phyloP scores from a whole-genome alignment of 2,329 filamentous ascomycete species.

The Leptographium wingfieldii region DNA sequence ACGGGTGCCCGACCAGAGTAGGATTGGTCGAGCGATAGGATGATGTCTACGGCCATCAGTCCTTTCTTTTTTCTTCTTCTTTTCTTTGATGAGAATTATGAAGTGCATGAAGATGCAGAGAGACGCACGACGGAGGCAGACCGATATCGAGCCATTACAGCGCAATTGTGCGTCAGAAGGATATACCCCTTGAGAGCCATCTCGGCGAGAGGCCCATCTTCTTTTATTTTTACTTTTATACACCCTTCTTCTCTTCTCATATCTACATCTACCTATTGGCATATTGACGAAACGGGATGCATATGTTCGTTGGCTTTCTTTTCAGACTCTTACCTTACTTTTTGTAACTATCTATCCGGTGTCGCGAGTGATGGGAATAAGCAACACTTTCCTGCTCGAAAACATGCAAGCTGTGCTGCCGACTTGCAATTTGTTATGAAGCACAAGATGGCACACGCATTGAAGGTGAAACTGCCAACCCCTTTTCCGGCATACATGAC shows the following conservation, averaged over 20 bases:
- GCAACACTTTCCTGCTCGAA: neutral
- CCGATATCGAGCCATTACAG: neutral
- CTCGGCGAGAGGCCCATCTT: neutral
- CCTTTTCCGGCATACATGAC: no score
- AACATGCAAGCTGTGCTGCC: neutral
- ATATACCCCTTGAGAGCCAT: slow-evolving; percentile 1
- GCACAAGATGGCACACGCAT: no score
- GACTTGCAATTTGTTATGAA: neutral
- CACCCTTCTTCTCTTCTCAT: neutral
- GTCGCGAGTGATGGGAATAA: neutral
- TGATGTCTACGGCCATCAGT: slow-evolving; percentile 19
- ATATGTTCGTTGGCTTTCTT: neutral
- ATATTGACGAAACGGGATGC: neutral
- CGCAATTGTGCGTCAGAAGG: neutral
- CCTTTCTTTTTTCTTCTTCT: neutral
- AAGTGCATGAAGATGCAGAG: neutral
- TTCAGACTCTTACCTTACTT: neutral
- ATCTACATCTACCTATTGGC: neutral
- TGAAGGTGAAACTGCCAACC: no score
- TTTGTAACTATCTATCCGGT: neutral
- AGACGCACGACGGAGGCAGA: neutral
- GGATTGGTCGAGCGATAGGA: slow-evolving; percentile 43
- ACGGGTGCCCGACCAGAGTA: slow-evolving; percentile 16
- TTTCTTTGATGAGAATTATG: neutral
- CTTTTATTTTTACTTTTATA: neutral